These are phyloP conservation scores for Phoenix dactylifera DNA, from an alignment of 176 grass and related monocot species.

Conservation along the genomic window DNA sequence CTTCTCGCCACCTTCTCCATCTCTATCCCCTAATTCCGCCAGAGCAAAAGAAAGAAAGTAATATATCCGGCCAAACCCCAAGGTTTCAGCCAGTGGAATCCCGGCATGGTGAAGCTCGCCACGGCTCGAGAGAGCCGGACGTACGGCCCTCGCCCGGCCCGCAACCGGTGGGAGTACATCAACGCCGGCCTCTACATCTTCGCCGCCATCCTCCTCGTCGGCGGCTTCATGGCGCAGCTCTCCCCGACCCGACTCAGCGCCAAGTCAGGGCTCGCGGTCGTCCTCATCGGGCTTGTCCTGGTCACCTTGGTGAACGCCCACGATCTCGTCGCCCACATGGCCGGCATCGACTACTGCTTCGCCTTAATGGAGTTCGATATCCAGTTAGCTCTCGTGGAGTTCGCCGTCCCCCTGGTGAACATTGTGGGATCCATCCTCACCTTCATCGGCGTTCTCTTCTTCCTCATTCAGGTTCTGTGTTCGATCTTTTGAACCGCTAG, in stretches of 20 bases:
- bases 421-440: constrained; percentile 40
- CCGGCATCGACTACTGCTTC: constrained; percentile 57
- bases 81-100: too few relatives aligned
- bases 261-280: constrained; percentile 33
- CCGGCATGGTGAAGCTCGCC: constrained; percentile 64
- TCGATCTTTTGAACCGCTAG: too few relatives aligned
- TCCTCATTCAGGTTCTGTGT: constrained; percentile 52
- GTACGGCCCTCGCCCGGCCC: constrained; percentile 35
- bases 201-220: constrained; percentile 30
- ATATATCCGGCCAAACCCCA: too few relatives aligned
- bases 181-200: constrained; percentile 68
- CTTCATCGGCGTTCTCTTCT: constrained; percentile 50
- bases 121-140: constrained; percentile 62
- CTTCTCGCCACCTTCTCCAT: neutral
- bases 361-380: constrained; percentile 36
- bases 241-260: constrained; percentile 10
- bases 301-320: constrained; percentile 45
- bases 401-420: constrained; percentile 43
- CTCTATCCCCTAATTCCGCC: neutral
- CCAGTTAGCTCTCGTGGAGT: constrained; percentile 69
- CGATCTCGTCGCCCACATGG: constrained; percentile 60
- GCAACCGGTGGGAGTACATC: constrained; percentile 78
- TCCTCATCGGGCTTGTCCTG: constrained; percentile 28
- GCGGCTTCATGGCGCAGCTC: constrained; percentile 36
- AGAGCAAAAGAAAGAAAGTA: too few relatives aligned